Base-by-base conservation (phyloP, 2,329 filamentous ascomycete species). In the Pseudopithomyces maydicus region DNA sequence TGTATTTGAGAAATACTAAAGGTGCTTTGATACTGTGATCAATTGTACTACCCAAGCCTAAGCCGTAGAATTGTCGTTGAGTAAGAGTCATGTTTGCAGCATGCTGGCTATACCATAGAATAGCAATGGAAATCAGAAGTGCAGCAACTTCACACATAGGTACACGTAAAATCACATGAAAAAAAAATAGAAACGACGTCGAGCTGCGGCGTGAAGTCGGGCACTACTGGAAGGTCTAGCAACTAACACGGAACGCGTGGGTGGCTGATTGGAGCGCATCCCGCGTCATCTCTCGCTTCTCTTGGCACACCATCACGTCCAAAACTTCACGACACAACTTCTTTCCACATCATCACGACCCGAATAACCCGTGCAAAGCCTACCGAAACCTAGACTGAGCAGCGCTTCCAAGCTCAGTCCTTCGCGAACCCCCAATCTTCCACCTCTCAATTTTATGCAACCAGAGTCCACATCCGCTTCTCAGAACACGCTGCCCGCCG, bases 401-500 rank as follows among this genome's bases (percentile, higher is more conserved):
- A 73, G 53, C 62, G 72, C 56, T 23, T 54, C 63, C 76, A 81
- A 82, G 84, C 79, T 86, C 85, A 82, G 85, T 87, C 84, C 72
- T 70, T 67, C 68, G 63, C 65, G 64, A 65, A 63, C 66, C 62
- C 56, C 63, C 62, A 58, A 62, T 57, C 57, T 70, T 65, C 66
- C 63, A 62, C 63, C 65, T 68, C 71, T 75, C 72, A 71, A 74
- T 88, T 88, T 83, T 88, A 88, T 88, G 86, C 85, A 85, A 82
- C 75, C 85, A 81, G 85, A 83, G 83, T 76, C 80, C 68, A 69
- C 79, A 71, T 75, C 80, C 78, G 77, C 77, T 74, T 78, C 74
- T 72, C 79, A 79, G 77, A 78, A 78, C 75, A 76, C 74, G 67
- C 70, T 71, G 58, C 69, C 73, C 64, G 62, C 74, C 69, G 70